Conservation (phyloP, 192 early-diverging fungal species). For the Podila clonocystis region DNA sequence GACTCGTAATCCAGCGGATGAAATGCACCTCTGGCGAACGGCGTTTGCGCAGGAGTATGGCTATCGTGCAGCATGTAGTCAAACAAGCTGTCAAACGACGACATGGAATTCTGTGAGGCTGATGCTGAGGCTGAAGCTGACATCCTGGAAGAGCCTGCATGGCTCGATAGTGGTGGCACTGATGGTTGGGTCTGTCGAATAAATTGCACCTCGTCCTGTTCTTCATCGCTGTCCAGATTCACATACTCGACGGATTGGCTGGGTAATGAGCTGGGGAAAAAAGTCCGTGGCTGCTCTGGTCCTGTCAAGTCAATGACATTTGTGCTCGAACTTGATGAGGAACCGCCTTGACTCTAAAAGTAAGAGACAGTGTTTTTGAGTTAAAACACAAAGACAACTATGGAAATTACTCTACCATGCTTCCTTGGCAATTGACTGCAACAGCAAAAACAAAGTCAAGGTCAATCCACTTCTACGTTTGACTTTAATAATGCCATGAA, state of each 20-base stretch:
- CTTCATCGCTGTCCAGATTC: constrained; percentile 31
- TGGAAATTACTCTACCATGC: background rate
- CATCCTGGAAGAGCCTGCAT: no score
- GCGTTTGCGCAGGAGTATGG: background rate
- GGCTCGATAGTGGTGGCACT: no score
- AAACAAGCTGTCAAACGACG: background rate
- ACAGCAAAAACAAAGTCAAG: background rate
- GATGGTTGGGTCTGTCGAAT: constrained; percentile 1
- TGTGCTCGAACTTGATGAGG: background rate
- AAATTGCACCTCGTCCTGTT: constrained; percentile 23
- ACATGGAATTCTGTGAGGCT: no score
- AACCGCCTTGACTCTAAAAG: background rate
- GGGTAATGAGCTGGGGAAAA: constrained; percentile 20
- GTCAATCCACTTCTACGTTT: no score
- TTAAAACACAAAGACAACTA: background rate
- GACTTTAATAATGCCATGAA: no score
- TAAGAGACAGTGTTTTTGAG: background rate
- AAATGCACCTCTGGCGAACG: background rate
- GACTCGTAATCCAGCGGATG: constrained; percentile 1
- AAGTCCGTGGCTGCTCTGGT: constrained; percentile 10
- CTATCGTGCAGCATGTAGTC: background rate
- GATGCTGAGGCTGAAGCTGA: background rate
- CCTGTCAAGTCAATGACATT: constrained; percentile 34
- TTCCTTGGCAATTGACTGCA: background rate
- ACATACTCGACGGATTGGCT: constrained; percentile 33